Evolutionary conservation across 805 yeast species (phyloP).

Genomic region (Candida alai): DNA sequence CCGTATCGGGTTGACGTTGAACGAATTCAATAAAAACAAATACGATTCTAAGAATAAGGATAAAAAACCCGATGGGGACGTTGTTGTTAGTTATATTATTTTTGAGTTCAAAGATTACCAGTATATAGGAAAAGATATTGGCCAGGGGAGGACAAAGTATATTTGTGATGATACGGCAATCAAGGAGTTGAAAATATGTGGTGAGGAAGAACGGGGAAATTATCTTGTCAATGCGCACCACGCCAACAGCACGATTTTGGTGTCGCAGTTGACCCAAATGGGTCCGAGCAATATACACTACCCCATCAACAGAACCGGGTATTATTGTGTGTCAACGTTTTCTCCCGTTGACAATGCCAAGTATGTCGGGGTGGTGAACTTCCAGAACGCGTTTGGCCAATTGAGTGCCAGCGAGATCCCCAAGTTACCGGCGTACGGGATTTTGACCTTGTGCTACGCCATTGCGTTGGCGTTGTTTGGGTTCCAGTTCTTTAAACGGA

Average conservation of each 20-base stretch:
- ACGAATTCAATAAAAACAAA: conserved; percentile 24
- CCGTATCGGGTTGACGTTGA: conserved; percentile 29
- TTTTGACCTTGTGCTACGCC: conserved; percentile 77
- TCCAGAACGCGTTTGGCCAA: conserved; percentile 89
- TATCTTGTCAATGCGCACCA: conserved; percentile 54
- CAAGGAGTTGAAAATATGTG: conserved; percentile 50
- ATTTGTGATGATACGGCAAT: conserved; percentile 74
- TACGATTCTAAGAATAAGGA: conserved; percentile 22
- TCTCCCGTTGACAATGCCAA: conserved; percentile 37
- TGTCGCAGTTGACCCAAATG: conserved; percentile 49
- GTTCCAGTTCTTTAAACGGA: conserved; percentile 79
- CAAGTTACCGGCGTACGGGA: conserved; percentile 83
- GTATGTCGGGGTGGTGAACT: conserved; percentile 68
- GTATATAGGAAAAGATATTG: conserved; percentile 53
- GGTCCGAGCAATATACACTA: conserved; percentile 65
- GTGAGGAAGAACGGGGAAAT: conserved; percentile 48
- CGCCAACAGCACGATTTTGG: conserved; percentile 51
- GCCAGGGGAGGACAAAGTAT: conserved; percentile 44
- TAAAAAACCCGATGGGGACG: conserved; percentile 32
- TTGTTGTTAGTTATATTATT: conserved; percentile 60
- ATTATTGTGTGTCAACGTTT: conserved; percentile 82
- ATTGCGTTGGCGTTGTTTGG: conserved; percentile 79
- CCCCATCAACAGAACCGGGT: conserved; percentile 72
- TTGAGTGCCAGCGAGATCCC: conserved; percentile 89
- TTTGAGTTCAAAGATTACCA: conserved; percentile 81